Percentiles rank a stretch among this genome's conserved stretches.
These are phyloP conservation scores for Scheffersomyces spartinae DNA, from an alignment of 805 yeast genomes.

Conservation along the genomic window DNA sequence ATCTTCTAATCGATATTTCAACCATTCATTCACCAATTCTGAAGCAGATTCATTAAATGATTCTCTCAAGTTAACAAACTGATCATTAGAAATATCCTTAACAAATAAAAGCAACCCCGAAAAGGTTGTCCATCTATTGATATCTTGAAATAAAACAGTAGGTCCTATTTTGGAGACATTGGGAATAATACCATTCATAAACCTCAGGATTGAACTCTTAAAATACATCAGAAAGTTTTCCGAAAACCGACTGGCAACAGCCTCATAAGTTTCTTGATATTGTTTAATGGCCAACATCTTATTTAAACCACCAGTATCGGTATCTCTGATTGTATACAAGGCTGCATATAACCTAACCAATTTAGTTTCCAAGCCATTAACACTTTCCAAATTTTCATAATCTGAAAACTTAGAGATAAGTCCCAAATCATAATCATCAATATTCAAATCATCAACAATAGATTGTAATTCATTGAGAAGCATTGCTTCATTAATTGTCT, in stretches of 20 bases:
- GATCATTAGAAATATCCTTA: conserved; percentile 40
- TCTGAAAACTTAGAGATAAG: conserved; percentile 37
- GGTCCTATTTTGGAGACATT: conserved; percentile 17
- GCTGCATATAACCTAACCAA: conserved; percentile 52
- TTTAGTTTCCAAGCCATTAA: conserved; percentile 40
- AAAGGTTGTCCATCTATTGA: conserved; percentile 31
- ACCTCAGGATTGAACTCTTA: conserved; percentile 18
- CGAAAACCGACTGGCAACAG: too few relatives aligned
- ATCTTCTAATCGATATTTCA: too few relatives aligned
- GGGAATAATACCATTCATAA: conserved; percentile 31
- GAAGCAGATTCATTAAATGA: too few relatives aligned
- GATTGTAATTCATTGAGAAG: conserved; percentile 58
- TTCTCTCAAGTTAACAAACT: conserved; percentile 32
- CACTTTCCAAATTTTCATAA: conserved; percentile 32
- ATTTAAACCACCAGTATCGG: conserved; percentile 35
- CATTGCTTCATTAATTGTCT: conserved; percentile 69
- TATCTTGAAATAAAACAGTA: conserved; percentile 19
- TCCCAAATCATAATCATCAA: conserved; percentile 44
- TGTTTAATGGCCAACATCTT: conserved; percentile 65
- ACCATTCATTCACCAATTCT: too few relatives aligned
- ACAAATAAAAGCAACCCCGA: conserved; percentile 45
- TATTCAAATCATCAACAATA: conserved; percentile 59
- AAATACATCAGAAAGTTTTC: conserved; percentile 38
- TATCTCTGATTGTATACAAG: conserved; percentile 42
- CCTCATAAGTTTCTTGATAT: conserved; percentile 48